Evolutionary conservation across 768 basidiomycete genomes (phyloP).

Genomic region (Macrolepiota fuliginosa): DNA sequence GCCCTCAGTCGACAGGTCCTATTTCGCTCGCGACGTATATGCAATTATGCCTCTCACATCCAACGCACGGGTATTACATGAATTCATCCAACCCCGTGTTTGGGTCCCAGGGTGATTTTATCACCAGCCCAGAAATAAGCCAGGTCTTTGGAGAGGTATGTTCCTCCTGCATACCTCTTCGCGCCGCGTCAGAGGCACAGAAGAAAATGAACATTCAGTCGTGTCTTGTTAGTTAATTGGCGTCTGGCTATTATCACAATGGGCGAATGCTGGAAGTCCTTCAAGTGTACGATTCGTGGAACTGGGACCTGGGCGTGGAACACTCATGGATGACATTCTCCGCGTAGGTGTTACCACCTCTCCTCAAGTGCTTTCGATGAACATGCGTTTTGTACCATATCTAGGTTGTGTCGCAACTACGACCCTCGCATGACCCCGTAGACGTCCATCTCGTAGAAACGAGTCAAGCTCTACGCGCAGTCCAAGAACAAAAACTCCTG

Average conservation of each 20-base stretch:
- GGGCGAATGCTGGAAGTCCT: conserved; percentile 51
- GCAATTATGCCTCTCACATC: conserved; percentile 88
- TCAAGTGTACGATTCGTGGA: conserved; percentile 72
- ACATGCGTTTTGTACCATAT: not conserved
- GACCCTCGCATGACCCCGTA: conserved; percentile 32
- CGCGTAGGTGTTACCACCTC: conserved; percentile 49
- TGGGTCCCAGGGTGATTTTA: conserved; percentile 87
- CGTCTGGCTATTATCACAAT: conserved; percentile 83
- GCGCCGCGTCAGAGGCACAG: conserved; percentile 8
- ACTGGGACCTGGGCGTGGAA: conserved; percentile 92
- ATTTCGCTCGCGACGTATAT: conserved; percentile 88
- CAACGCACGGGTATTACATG: conserved; percentile 92
- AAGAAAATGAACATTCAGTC: conserved; percentile 38
- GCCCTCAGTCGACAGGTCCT: conserved; percentile 77
- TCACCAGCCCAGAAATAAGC: conserved; percentile 94
- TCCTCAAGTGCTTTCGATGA: not conserved
- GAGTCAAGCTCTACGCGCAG: conserved; percentile 58
- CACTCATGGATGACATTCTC: conserved; percentile 85
- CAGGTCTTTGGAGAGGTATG: conserved; percentile 95
- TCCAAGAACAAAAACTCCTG: conserved; percentile 57
- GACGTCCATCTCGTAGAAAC: conserved; percentile 82
- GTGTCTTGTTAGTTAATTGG: conserved; percentile 64
- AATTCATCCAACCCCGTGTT: conserved; percentile 72
- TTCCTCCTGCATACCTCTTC: conserved; percentile 3
- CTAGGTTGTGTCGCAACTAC: conserved; percentile 54